Evolutionary conservation across 225 moss, liverwort and hornwort genomes (phyloP), one percentile per base, ranked within the genome.

Genomic region (Physcomitrellopsis africana): DNA sequence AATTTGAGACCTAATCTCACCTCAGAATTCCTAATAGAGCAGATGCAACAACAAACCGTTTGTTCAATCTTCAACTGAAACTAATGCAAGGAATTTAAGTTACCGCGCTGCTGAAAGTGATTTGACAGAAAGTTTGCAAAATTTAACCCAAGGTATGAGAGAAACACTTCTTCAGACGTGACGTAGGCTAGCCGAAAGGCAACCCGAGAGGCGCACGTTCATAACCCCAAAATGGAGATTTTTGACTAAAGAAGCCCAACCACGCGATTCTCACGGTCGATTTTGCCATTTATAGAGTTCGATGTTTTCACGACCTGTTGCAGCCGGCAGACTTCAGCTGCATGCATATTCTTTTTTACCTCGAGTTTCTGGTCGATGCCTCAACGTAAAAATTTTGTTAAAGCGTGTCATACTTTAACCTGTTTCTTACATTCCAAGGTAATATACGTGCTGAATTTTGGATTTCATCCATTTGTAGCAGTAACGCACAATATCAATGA

Each of bases 221-320:
- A 83, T 81, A 62, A 73, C 81, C 67, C 84, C 76, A 0, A 87
- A 76, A 57, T 87, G 84, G 6, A 81, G 87, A 0, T 81, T 84
- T 87, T 84, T 0, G 76, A 84, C 61, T 76, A 79, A 10, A 87
- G 63, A 6, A 70, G 76, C 9, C 57, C n/a, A 0, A 84, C 63
- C 44, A 76, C 42, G 43, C 52, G 76, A 46, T 43, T 84, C 3
- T 87, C 84, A 20, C 67, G 76, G 0, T 67, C 81, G 11, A 70
- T 53, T 20, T 48, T 6, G 14, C 51, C 57, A 58, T 79, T 81
- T 0, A 48, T 67, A 2, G 48, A 1, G 70, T 79, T 79, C 0
- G 81, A 14, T 19, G 69, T 84, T 18, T 84, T 84, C 11, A 81
- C 47, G 63, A 84, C 20, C 7, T 79, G 68, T 6, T 84, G 84